Conservation (phyloP, 495 filamentous ascomycete genomes). For the Pyronema omphalodes region DNA sequence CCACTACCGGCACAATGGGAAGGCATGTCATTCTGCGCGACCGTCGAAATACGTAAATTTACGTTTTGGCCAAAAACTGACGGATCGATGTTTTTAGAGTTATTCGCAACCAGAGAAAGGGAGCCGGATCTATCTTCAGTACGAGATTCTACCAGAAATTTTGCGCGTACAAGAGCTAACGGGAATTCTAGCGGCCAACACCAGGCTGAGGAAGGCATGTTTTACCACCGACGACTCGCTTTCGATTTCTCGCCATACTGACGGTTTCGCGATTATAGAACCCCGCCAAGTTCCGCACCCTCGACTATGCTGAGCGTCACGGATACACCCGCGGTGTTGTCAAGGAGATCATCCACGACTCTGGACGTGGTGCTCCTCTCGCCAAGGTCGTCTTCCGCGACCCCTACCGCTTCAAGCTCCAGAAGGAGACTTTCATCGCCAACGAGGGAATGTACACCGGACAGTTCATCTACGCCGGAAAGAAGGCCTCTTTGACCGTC, state of each 20-base stretch:
- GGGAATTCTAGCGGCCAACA: slow-evolving; percentile 47
- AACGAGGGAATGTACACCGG: slow-evolving; percentile 99
- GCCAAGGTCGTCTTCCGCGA: slow-evolving; percentile 92
- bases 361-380: slow-evolving; percentile 92
- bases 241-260: slow-evolving; percentile 19
- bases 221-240: background rate
- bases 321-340: slow-evolving; percentile 93
- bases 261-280: slow-evolving; percentile 14
- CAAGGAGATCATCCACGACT: slow-evolving; percentile 98
- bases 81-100: slow-evolving; percentile 30
- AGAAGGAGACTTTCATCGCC: slow-evolving; percentile 95
- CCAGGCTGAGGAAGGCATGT: slow-evolving; percentile 70
- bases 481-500: slow-evolving; percentile 86
- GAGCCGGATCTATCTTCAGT: slow-evolving; percentile 97
- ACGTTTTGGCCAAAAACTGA: slow-evolving; percentile 8
- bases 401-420: slow-evolving; percentile 74
- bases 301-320: slow-evolving; percentile 90
- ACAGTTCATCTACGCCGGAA: slow-evolving; percentile 99
- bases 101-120: slow-evolving; percentile 96
- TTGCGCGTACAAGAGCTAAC: slow-evolving; percentile 26
- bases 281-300: slow-evolving; percentile 78
- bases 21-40: slow-evolving; percentile 12
- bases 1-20: slow-evolving; percentile 20
- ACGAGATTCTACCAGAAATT: slow-evolving; percentile 24
- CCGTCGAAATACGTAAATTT: background rate